These are phyloP conservation scores for Podila horticola DNA, from an alignment of 192 early-diverging fungal genomes.

Conservation along the genomic window DNA sequence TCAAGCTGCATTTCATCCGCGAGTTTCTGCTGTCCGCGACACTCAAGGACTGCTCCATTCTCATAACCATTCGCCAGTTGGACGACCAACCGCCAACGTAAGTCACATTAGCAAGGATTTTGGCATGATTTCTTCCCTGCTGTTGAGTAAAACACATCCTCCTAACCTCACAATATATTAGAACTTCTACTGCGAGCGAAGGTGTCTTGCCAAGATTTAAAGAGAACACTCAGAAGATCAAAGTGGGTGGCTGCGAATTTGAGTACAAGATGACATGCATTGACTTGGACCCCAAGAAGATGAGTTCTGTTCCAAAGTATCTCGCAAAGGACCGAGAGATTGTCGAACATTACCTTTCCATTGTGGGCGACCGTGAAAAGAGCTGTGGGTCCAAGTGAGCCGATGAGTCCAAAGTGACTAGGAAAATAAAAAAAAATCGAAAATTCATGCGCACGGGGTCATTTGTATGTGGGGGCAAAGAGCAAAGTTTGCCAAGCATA, in stretches of 20 bases:
- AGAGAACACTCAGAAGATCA: conserved; percentile 4
- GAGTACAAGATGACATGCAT: conserved; percentile 66
- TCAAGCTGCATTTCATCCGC: conserved; percentile 59
- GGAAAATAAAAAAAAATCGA: no score
- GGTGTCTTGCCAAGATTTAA: background rate
- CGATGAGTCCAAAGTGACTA: no score
- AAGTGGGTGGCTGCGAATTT: conserved; percentile 23
- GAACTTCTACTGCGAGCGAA: background rate
- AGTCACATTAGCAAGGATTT: background rate
- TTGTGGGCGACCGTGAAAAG: conserved; percentile 22
- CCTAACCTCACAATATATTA: background rate
- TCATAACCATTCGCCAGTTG: conserved; percentile 61
- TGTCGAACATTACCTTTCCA: conserved; percentile 52
- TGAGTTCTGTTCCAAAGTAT: conserved; percentile 66
- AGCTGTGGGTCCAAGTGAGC: conserved; percentile 11
- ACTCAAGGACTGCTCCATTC: conserved; percentile 82
- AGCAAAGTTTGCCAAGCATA: no score
- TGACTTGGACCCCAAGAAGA: conserved; percentile 79
- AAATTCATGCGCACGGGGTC: no score
- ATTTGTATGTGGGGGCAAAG: no score
- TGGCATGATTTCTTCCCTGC: no score
- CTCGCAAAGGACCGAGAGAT: conserved; percentile 64
- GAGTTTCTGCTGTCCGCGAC: conserved; percentile 79
- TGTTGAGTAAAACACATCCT: no score
- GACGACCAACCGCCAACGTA: background rate